Evolutionary conservation across 352 stramenopile genomes (phyloP).

Genomic region (Hyaloperonospora brassicae): DNA sequence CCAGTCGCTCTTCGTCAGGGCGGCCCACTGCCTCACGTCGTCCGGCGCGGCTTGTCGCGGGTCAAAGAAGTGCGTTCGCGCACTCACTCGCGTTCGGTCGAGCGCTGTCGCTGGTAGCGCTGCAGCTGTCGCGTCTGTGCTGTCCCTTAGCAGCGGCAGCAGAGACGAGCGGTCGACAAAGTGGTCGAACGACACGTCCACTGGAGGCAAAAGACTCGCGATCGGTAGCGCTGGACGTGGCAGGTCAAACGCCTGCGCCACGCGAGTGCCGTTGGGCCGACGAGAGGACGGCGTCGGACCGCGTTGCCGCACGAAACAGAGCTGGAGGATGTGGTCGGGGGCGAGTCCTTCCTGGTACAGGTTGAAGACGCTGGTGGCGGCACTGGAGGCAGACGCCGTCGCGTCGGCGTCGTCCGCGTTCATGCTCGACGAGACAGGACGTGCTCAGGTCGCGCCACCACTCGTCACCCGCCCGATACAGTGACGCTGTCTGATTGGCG

Average conservation of each 20-base stretch:
- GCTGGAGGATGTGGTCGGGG: constrained; percentile 46
- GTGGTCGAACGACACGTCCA: constrained; percentile 21
- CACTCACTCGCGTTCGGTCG: constrained; percentile 14
- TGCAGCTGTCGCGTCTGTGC: not conserved
- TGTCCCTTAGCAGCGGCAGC: not conserved
- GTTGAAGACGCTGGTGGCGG: constrained; percentile 29
- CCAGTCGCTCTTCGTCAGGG: constrained; percentile 42
- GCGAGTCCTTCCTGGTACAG: constrained; percentile 56
- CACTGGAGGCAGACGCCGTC: not conserved
- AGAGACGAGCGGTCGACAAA: constrained; percentile 8
- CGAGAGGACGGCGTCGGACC: constrained; percentile 20
- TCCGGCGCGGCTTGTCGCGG: constrained; percentile 22
- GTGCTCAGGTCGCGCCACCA: no score
- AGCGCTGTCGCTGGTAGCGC: not conserved
- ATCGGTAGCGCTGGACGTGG: constrained; percentile 34
- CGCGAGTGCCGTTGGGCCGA: constrained; percentile 13
- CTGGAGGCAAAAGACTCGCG: constrained; percentile 29
- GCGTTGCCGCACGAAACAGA: constrained; percentile 44
- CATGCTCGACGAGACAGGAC: constrained; percentile 1
- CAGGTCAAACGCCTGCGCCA: constrained; percentile 47
- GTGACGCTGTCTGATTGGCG: no score
- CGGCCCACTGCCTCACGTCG: constrained; percentile 23
- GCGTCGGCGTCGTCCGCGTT: not conserved
- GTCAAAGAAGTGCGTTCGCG: constrained; percentile 19
- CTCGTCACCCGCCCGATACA: no score